These are phyloP conservation scores for Cutaneotrichosporon sp. DNA, from an alignment of 1,284 basidiomycete genomes.

Conservation along the genomic window DNA sequence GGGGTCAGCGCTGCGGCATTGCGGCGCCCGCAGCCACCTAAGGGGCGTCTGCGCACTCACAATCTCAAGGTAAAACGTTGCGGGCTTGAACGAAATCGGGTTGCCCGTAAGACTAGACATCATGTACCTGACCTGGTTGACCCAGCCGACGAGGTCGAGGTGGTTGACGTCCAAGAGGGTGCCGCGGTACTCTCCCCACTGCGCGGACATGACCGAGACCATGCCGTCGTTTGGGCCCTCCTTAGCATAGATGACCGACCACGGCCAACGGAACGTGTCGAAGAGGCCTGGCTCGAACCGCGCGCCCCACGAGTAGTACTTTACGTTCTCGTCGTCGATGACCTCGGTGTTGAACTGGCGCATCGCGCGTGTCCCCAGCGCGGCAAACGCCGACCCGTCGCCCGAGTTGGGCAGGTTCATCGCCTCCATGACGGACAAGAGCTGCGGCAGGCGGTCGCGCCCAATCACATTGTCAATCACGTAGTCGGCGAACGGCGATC, in stretches of 20 bases:
- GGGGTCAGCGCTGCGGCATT: background rate
- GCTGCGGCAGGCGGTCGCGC: slow-evolving; percentile 49
- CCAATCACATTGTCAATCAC: slow-evolving; percentile 75
- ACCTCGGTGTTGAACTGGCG: slow-evolving; percentile 77
- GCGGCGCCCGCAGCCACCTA: background rate
- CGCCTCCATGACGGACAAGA: slow-evolving; percentile 56
- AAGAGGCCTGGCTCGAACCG: slow-evolving; percentile 78
- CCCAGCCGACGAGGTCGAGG: slow-evolving; percentile 63
- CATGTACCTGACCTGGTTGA: slow-evolving; percentile 61
- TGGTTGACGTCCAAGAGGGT: slow-evolving; percentile 88
- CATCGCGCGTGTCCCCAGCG: slow-evolving; percentile 80
- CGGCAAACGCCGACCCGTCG: slow-evolving; percentile 85
- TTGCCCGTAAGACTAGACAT: slow-evolving; percentile 82
- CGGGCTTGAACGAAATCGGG: slow-evolving; percentile 79
- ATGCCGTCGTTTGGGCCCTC: slow-evolving; percentile 94
- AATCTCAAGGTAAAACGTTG: slow-evolving; percentile 78
- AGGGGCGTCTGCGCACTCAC: slow-evolving; percentile 41
- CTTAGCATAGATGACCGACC: slow-evolving; percentile 74
- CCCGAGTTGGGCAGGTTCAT: slow-evolving; percentile 71
- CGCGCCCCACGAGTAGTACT: slow-evolving; percentile 92
- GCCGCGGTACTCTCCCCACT: slow-evolving; percentile 71
- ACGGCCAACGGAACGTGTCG: slow-evolving; percentile 80
- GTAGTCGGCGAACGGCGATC: slow-evolving; percentile 88
- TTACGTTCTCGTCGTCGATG: slow-evolving; percentile 67
- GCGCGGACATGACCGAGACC: slow-evolving; percentile 80